Conservation (phyloP, 2,329 filamentous ascomycete species). For the Colletotrichum tamarilloi region DNA sequence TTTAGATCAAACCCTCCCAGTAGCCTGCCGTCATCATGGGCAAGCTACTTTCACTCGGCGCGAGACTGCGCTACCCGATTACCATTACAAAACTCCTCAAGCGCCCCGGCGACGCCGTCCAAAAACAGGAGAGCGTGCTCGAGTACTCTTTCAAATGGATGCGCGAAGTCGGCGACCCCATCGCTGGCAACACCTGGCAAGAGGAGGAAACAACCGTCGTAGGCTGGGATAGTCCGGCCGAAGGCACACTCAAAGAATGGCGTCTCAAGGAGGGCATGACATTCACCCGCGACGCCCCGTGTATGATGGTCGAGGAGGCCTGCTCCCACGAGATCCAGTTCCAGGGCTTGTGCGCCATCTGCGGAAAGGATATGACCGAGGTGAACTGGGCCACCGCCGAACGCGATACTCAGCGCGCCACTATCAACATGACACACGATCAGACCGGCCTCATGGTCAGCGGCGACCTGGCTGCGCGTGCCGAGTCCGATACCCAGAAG, state of each 20-base stretch:
- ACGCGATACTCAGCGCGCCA: slow-evolving; percentile 84
- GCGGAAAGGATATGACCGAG: slow-evolving; percentile 96
- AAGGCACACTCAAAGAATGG: slow-evolving; percentile 84
- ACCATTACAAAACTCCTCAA: slow-evolving; percentile 89
- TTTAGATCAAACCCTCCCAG: slow-evolving; percentile 15
- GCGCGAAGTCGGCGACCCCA: slow-evolving; percentile 78
- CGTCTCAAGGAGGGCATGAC: slow-evolving; percentile 75
- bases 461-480: slow-evolving; percentile 79
- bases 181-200: slow-evolving; percentile 69
- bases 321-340: slow-evolving; percentile 94
- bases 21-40: slow-evolving; percentile 47
- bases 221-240: slow-evolving; percentile 84
- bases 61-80: slow-evolving; percentile 88
- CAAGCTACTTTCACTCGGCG: slow-evolving; percentile 63
- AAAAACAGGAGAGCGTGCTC: slow-evolving; percentile 81
- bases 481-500: slow-evolving; percentile 87
- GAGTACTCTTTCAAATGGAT: slow-evolving; percentile 88
- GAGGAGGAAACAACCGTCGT: slow-evolving; percentile 77
- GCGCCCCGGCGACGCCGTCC: slow-evolving; percentile 77
- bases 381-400: slow-evolving; percentile 84
- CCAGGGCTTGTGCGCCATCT: slow-evolving; percentile 88
- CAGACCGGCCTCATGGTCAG: slow-evolving; percentile 90
- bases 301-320: slow-evolving; percentile 86
- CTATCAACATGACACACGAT: slow-evolving; percentile 95
- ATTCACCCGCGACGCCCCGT: slow-evolving; percentile 67